Percentiles rank a stretch among this genome's conserved stretches.
These are phyloP conservation scores for Xeromyces bisporus DNA, from an alignment of 495 filamentous ascomycete species.

Conservation along the genomic window DNA sequence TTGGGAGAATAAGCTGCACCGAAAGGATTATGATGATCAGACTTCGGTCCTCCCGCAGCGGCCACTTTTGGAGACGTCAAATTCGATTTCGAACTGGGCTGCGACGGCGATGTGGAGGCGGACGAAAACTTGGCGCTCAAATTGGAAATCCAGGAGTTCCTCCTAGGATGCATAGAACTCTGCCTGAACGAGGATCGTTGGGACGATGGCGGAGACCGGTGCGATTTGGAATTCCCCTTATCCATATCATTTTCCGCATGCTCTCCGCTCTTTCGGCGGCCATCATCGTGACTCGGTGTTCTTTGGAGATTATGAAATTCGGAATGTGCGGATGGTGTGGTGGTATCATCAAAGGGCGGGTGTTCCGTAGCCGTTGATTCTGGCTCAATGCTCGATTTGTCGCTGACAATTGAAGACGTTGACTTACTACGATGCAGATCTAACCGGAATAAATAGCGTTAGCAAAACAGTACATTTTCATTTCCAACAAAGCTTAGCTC, in stretches of 20 bases:
- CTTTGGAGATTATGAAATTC: neutral
- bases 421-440: conserved; percentile 26
- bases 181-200: conserved; percentile 23
- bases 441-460: conserved; percentile 8
- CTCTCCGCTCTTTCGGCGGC: neutral
- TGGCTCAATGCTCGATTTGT: conserved; percentile 10
- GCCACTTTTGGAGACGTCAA: conserved; percentile 29
- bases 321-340: conserved; percentile 6
- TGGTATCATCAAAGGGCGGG: no score
- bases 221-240: conserved; percentile 8
- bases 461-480: neutral
- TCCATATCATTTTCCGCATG: conserved; percentile 9
- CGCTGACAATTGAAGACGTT: conserved; percentile 15
- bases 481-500: neutral
- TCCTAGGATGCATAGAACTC: conserved; percentile 22
- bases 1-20: conserved; percentile 38
- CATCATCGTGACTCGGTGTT: neutral
- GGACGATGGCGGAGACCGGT: conserved; percentile 9
- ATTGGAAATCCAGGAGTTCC: conserved; percentile 80
- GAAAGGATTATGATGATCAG: conserved; percentile 29
- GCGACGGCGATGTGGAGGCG: conserved; percentile 34
- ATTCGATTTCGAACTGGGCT: conserved; percentile 24
- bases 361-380: conserved; percentile 8
- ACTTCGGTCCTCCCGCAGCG: conserved; percentile 15
- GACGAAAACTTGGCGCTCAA: conserved; percentile 85